Percentiles rank a stretch among this genome's conserved stretches.
Evolutionary conservation across 2,329 filamentous ascomycete species (phyloP).

Genomic region (Xylariaceae sp.): DNA sequence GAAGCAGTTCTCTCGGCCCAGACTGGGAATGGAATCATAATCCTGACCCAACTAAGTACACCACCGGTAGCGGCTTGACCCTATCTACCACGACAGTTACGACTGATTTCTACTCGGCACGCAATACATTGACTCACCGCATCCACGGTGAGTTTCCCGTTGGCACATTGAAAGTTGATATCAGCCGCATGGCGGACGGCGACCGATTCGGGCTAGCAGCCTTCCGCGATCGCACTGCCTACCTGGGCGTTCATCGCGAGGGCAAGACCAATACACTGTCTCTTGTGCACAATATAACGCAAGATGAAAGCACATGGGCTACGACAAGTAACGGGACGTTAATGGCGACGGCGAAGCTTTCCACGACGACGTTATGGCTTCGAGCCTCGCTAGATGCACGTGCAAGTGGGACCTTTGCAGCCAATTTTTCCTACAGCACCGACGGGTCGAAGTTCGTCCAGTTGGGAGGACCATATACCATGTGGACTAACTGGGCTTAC

Average conservation of each 20-base stretch:
- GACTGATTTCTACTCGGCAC: constrained; percentile 52
- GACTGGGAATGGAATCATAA: constrained; percentile 69
- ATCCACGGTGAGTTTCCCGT: constrained; percentile 51
- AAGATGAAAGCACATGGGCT: constrained; percentile 43
- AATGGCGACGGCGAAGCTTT: constrained; percentile 40
- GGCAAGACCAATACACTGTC: constrained; percentile 39
- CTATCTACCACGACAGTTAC: constrained; percentile 59
- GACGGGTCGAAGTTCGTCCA: constrained; percentile 48
- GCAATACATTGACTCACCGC: constrained; percentile 55
- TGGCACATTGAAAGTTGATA: constrained; percentile 58
- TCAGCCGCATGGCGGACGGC: constrained; percentile 54
- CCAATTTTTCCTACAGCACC: constrained; percentile 50
- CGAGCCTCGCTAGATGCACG: constrained; percentile 45
- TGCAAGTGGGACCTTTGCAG: constrained; percentile 37
- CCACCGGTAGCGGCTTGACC: constrained; percentile 50
- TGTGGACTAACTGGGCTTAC: constrained; percentile 51
- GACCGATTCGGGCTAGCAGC: constrained; percentile 58
- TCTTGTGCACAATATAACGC: constrained; percentile 46
- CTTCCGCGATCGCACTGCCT: constrained; percentile 60
- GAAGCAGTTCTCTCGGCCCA: constrained; percentile 46
- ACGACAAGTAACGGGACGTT: constrained; percentile 38
- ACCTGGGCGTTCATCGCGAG: constrained; percentile 55
- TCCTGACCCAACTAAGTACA: constrained; percentile 55
- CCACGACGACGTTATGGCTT: constrained; percentile 45
- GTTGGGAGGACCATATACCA: constrained; percentile 42